Evolutionary conservation across 1,284 basidiomycete species (phyloP).

Genomic region (Heterobasidion occidentale): DNA sequence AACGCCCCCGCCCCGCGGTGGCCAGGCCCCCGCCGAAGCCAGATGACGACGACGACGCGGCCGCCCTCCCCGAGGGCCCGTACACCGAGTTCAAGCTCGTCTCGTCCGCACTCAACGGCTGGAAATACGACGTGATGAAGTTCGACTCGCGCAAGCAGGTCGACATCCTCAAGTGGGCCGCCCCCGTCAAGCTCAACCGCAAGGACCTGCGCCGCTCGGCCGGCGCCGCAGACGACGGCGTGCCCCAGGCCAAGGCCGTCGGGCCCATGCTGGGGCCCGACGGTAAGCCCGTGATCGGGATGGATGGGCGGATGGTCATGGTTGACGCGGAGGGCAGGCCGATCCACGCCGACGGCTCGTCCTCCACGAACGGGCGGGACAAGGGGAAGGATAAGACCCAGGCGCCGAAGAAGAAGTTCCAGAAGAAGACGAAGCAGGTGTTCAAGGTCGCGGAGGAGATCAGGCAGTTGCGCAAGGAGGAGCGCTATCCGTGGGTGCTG

Average conservation of each 20-base stretch:
- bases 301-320: constrained; percentile 72
- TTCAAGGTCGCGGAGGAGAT: constrained; percentile 42
- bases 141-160: constrained; percentile 65
- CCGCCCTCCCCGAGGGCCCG: constrained; percentile 39
- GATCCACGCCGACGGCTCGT: constrained; percentile 38
- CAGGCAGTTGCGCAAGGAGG: constrained; percentile 61
- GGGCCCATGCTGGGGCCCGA: constrained; percentile 68
- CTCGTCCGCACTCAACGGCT: constrained; percentile 69
- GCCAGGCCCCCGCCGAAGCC: too few relatives aligned
- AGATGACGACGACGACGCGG: not conserved
- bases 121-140: constrained; percentile 84
- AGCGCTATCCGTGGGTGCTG: constrained; percentile 85
- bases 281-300: constrained; percentile 70
- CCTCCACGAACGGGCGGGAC: constrained; percentile 13
- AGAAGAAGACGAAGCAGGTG: constrained; percentile 83
- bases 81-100: constrained; percentile 68
- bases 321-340: constrained; percentile 69
- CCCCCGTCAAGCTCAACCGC: constrained; percentile 77
- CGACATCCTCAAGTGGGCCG: constrained; percentile 56
- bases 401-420: constrained; percentile 60
- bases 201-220: constrained; percentile 65
- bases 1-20: not conserved
- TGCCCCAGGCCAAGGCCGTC: constrained; percentile 39
- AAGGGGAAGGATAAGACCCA: constrained; percentile 36
- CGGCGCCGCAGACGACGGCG: constrained; percentile 23